Evolutionary conservation across 2,329 filamentous ascomycete genomes (phyloP).

Genomic region (Macrophomina phaseolina): DNA sequence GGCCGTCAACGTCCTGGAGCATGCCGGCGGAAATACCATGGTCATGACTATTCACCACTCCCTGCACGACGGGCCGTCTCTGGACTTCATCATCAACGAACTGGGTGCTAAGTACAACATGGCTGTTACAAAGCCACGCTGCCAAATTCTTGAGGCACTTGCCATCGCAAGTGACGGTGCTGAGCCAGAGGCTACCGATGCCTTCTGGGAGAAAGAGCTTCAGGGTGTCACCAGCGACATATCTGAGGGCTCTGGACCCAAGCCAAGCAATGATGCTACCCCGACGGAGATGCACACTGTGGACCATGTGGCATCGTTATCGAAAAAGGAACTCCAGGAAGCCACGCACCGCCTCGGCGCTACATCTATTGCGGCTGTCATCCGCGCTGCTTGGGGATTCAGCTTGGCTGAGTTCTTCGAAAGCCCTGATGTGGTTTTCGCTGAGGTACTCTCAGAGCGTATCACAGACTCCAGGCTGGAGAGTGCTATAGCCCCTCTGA

Average conservation of each 20-base stretch:
- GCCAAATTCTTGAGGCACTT: conserved; percentile 38
- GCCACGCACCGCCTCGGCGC: conserved; percentile 31
- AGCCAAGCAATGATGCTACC: conserved; percentile 4
- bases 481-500: conserved; percentile 39
- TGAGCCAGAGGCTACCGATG: conserved; percentile 25
- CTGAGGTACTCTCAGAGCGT: conserved; percentile 34
- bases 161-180: conserved; percentile 33
- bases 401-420: conserved; percentile 31
- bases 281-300: conserved; percentile 9
- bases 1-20: conserved; percentile 44
- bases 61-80: conserved; percentile 41
- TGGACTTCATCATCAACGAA: conserved; percentile 38
- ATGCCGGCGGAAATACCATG: conserved; percentile 36
- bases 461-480: conserved; percentile 37
- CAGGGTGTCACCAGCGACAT: conserved; percentile 33
- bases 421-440: conserved; percentile 34
- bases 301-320: not conserved
- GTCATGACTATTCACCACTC: conserved; percentile 46
- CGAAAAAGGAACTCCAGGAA: conserved; percentile 16
- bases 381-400: conserved; percentile 35
- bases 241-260: conserved; percentile 31
- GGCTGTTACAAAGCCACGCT: conserved; percentile 32
- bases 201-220: conserved; percentile 38
- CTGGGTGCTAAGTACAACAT: conserved; percentile 34
- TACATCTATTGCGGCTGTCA: conserved; percentile 32